These are phyloP conservation scores for Penstemon barbatus DNA, from an alignment of 257 asterid genomes.

Conservation along the genomic window DNA sequence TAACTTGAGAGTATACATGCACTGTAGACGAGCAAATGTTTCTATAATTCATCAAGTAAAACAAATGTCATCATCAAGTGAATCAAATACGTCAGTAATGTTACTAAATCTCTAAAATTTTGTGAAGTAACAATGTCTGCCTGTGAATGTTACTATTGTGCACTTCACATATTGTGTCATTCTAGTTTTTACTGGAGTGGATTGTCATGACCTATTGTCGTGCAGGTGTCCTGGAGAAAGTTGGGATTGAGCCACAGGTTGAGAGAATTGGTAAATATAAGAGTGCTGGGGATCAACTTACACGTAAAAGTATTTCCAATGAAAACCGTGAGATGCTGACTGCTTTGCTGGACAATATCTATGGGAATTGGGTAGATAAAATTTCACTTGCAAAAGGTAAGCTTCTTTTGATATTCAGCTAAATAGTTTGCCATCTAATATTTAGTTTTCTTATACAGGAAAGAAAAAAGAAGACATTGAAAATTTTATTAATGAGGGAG, in stretches of 20 bases:
- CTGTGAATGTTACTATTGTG: too few species aligned
- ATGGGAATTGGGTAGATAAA: conserved; percentile 77
- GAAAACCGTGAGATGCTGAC: conserved; percentile 92
- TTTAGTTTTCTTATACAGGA: conserved; percentile 48
- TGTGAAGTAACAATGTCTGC: too few species aligned
- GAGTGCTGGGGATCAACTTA: conserved; percentile 93
- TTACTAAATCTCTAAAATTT: too few species aligned
- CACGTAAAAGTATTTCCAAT: conserved; percentile 73
- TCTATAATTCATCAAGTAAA: too few species aligned
- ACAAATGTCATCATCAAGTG: too few species aligned
- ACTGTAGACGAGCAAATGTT: too few species aligned
- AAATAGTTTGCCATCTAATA: conserved; percentile 17
- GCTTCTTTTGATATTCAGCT: conserved; percentile 16
- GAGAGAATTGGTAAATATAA: conserved; percentile 90
- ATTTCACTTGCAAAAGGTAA: conserved; percentile 72
- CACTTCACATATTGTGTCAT: conserved; percentile 20
- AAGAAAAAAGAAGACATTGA: conserved; percentile 78
- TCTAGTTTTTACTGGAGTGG: conserved; percentile 28
- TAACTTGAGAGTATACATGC: conserved; percentile 10
- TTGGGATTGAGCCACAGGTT: conserved; percentile 92
- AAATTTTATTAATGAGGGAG: conserved; percentile 88
- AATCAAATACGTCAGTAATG: too few species aligned
- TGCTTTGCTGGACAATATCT: conserved; percentile 77
- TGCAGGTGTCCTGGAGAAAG: conserved; percentile 85
- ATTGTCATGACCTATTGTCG: conserved; percentile 31